Conservation (phyloP, 2,329 filamentous ascomycete species). For the Colletotrichum endophyticum region DNA sequence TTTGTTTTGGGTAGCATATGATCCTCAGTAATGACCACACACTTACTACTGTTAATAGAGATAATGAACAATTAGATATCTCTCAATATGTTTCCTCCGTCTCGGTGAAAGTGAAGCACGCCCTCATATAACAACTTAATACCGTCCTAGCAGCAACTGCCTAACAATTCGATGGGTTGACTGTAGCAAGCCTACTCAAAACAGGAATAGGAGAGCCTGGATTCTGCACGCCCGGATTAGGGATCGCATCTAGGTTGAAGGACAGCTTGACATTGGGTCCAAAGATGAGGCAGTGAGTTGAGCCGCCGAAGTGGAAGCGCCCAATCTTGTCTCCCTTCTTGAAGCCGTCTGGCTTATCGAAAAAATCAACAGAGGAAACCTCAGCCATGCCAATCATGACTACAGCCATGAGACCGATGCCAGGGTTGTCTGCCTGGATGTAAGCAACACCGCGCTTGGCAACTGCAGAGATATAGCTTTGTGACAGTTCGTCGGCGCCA, state of each 20-base stretch:
- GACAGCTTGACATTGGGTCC: not conserved
- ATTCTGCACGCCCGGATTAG: not conserved
- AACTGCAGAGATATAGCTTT: not conserved
- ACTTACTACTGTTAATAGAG: constrained; percentile 13
- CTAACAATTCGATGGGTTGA: not conserved
- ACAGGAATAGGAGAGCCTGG: not conserved
- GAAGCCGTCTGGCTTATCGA: not conserved
- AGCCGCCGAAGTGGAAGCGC: not conserved
- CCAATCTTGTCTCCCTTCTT: not conserved
- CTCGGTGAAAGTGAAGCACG: not conserved
- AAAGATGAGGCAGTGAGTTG: not conserved
- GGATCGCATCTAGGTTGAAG: not conserved
- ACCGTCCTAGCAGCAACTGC: not conserved
- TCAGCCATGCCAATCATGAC: not conserved
- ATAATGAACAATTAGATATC: constrained; percentile 12
- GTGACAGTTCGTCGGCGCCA: not conserved
- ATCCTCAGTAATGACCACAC: constrained; percentile 15
- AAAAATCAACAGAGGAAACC: not conserved
- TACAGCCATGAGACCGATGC: not conserved
- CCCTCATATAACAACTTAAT: not conserved
- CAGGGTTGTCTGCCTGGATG: not conserved
- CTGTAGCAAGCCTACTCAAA: not conserved
- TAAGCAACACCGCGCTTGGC: not conserved
- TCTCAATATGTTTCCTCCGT: not conserved
- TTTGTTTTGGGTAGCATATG: constrained; percentile 9